Percentiles rank a stretch among this genome's conserved stretches.
These are phyloP conservation scores for Phytophthora sansomeana DNA, from an alignment of 352 stramenopile genomes.

Conservation along the genomic window DNA sequence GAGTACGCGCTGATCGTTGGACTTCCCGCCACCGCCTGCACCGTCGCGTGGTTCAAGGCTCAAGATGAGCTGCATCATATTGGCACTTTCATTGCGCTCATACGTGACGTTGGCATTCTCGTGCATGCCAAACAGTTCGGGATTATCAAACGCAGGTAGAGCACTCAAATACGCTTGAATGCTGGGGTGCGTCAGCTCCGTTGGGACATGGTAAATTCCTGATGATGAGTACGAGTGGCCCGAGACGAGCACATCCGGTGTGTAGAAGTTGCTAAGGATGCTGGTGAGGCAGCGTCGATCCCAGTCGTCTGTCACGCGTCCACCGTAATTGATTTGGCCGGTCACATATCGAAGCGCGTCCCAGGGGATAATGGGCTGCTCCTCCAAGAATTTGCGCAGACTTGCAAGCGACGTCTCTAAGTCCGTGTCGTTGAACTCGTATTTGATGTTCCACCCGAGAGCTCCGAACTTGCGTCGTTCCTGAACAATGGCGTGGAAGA, in stretches of 20 bases:
- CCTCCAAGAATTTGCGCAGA: slow-evolving; percentile 91
- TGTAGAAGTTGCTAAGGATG: slow-evolving; percentile 94
- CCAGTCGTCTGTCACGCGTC: slow-evolving; percentile 96
- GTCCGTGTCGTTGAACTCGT: slow-evolving; percentile 97
- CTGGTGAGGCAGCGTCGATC: slow-evolving; percentile 93
- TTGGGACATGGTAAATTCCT: slow-evolving; percentile 89
- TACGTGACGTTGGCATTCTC: slow-evolving; percentile 96
- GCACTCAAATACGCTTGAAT: slow-evolving; percentile 85
- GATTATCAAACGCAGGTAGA: slow-evolving; percentile 90
- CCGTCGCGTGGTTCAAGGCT: slow-evolving; percentile 90
- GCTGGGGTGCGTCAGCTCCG: slow-evolving; percentile 46
- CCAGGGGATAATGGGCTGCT: slow-evolving; percentile 93
- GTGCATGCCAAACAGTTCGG: slow-evolving; percentile 97
- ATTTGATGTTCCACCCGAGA: slow-evolving; percentile 96
- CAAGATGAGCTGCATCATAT: slow-evolving; percentile 91
- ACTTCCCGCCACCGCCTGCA: slow-evolving; percentile 67
- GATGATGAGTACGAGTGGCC: slow-evolving; percentile 91
- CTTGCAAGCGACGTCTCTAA: slow-evolving; percentile 93
- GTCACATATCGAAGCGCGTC: slow-evolving; percentile 95
- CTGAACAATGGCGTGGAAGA: slow-evolving; percentile 96
- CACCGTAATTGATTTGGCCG: slow-evolving; percentile 96
- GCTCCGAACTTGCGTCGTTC: slow-evolving; percentile 95
- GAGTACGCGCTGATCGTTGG: slow-evolving; percentile 89
- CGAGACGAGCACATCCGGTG: slow-evolving; percentile 69
- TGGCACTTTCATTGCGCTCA: slow-evolving; percentile 91